Evolutionary conservation across 257 asterid genomes (phyloP).

Genomic region (Nicotiana noctiflora): DNA sequence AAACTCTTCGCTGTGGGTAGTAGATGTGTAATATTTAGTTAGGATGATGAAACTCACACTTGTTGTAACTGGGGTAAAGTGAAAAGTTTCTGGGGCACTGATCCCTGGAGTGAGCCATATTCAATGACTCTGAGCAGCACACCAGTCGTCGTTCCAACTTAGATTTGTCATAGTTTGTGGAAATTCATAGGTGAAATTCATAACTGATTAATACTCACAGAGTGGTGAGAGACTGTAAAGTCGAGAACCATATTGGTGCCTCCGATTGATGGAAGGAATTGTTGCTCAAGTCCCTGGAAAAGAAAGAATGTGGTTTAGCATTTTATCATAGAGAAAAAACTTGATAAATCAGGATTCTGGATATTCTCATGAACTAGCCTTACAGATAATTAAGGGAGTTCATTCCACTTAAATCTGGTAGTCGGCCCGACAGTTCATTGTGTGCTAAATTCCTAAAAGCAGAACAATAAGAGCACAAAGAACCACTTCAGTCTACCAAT

Average conservation of each 20-base stretch:
- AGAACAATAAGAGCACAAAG: not conserved
- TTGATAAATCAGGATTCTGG: not conserved
- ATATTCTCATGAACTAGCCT: slow-evolving; percentile 13
- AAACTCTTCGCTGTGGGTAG: not conserved
- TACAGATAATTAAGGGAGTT: slow-evolving; percentile 74
- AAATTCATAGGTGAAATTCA: not conserved
- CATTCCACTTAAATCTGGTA: slow-evolving; percentile 79
- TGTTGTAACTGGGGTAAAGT: slow-evolving; percentile 75
- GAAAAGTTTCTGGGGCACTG: slow-evolving; percentile 59
- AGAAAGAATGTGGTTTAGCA: not conserved
- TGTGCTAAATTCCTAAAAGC: slow-evolving; percentile 69
- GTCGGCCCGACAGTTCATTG: slow-evolving; percentile 58
- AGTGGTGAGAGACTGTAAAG: slow-evolving; percentile 68
- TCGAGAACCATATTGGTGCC: slow-evolving; percentile 75
- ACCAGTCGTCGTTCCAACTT: slow-evolving; percentile 10
- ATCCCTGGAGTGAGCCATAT: slow-evolving; percentile 72
- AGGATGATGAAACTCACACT: slow-evolving; percentile 54
- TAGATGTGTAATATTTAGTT: not conserved
- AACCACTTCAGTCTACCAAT: not conserved
- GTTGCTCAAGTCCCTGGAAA: slow-evolving; percentile 88
- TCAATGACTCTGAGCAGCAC: slow-evolving; percentile 61
- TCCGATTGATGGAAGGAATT: slow-evolving; percentile 60
- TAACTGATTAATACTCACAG: slow-evolving; percentile 43
- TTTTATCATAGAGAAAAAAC: not conserved
- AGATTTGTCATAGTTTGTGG: slow-evolving; percentile 12